A percentile compares a stretch with the other conserved stretches of the same genome.
These are phyloP conservation scores for Nothophaeocryptopus gaeumannii DNA, from an alignment of 2,329 filamentous ascomycete genomes.

Conservation along the genomic window DNA sequence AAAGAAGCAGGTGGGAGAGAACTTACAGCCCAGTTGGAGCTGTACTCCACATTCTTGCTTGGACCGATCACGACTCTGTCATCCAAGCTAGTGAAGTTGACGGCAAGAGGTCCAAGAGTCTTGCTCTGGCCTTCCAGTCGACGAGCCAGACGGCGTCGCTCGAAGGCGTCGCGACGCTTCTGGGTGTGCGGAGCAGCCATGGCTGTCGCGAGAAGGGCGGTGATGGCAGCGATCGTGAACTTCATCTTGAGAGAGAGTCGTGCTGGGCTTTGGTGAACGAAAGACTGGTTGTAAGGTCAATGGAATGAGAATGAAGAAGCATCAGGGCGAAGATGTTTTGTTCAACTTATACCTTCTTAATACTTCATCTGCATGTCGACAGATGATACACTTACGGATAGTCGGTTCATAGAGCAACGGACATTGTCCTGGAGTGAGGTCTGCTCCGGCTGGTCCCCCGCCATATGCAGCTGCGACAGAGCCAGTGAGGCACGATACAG, in stretches of 20 bases:
- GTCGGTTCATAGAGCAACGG: no score
- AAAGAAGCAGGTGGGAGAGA: neutral
- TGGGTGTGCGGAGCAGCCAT: constrained; percentile 42
- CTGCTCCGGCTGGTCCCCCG: no score
- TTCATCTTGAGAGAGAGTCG: constrained; percentile 48
- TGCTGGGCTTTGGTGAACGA: no score
- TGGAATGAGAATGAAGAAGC: no score
- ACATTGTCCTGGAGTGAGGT: no score
- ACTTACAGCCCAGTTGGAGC: constrained; percentile 53
- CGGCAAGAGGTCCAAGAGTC: constrained; percentile 33
- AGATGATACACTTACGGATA: no score
- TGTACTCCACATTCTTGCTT: constrained; percentile 50
- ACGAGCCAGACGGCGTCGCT: constrained; percentile 34
- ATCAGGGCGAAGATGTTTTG: no score
- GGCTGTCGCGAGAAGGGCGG: constrained; percentile 40
- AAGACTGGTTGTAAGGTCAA: no score
- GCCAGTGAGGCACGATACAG: no score
- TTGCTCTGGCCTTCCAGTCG: constrained; percentile 28
- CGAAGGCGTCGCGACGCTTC: constrained; percentile 38
- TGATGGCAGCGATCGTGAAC: constrained; percentile 40
- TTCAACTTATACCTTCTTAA: no score
- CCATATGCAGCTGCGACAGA: no score
- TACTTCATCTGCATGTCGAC: no score
- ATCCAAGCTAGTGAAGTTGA: constrained; percentile 28
- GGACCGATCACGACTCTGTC: constrained; percentile 33